Evolutionary conservation across 805 yeast species (phyloP).

Genomic region (Teunomyces stri): DNA sequence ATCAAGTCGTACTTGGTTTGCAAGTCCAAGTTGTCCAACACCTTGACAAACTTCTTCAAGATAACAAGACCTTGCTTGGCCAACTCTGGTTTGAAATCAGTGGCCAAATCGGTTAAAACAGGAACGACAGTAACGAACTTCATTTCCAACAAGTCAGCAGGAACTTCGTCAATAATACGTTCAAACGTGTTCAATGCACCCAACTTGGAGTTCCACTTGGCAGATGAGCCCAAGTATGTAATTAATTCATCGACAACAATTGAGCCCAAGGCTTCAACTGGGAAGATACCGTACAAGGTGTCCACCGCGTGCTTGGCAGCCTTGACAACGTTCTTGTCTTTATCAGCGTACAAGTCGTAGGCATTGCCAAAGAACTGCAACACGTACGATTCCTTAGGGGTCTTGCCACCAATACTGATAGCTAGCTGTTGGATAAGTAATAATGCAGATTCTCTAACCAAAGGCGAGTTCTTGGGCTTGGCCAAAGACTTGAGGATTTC

Average conservation of each 20-base stretch:
- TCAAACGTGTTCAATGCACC: constrained; percentile 77
- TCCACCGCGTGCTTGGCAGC: constrained; percentile 82
- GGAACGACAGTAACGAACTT: constrained; percentile 81
- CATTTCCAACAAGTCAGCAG: constrained; percentile 81
- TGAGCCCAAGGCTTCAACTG: constrained; percentile 76
- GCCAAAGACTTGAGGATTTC: constrained; percentile 64
- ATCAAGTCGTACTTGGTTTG: constrained; percentile 79
- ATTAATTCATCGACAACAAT: constrained; percentile 61
- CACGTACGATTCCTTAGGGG: constrained; percentile 76
- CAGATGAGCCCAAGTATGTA: constrained; percentile 68
- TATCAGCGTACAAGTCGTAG: constrained; percentile 76
- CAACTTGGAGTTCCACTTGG: constrained; percentile 90
- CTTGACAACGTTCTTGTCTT: constrained; percentile 80
- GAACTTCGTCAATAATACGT: constrained; percentile 71
- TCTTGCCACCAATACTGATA: constrained; percentile 59
- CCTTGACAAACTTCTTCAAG: constrained; percentile 67
- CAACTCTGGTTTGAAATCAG: constrained; percentile 95
- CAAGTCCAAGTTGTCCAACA: constrained; percentile 89
- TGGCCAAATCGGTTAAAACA: constrained; percentile 80
- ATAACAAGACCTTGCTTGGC: constrained; percentile 80
- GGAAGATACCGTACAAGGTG: constrained; percentile 64
- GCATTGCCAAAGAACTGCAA: constrained; percentile 60
- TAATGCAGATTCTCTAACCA: constrained; percentile 76
- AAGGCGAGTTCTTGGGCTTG: constrained; percentile 70
- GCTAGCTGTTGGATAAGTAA: constrained; percentile 58